Conservation (phyloP, 192 early-diverging fungal genomes). For the Podila clonocystis region DNA sequence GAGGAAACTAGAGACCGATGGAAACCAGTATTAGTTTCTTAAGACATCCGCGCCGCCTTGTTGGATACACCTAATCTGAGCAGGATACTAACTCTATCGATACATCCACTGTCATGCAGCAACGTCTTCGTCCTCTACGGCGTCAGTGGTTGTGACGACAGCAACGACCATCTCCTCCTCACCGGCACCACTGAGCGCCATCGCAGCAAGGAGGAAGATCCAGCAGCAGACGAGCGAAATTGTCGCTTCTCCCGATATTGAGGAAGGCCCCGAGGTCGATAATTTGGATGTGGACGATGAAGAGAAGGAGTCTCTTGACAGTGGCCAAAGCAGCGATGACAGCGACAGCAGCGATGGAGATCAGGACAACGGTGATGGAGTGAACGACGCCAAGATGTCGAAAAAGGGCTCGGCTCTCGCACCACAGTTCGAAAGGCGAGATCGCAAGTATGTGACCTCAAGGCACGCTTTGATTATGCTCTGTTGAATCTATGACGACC, state of each 20-base stretch:
- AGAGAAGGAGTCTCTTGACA: conserved; percentile 28
- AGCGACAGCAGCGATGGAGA: conserved; percentile 3
- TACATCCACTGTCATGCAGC: neutral
- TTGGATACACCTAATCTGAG: no score
- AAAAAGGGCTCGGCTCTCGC: neutral
- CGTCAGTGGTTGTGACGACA: neutral
- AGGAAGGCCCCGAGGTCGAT: conserved; percentile 24
- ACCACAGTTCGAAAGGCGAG: conserved; percentile 16
- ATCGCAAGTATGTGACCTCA: conserved; percentile 22
- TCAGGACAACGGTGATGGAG: conserved; percentile 1
- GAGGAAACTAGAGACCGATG: no score
- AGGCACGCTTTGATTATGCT: no score
- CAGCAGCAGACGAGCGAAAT: neutral
- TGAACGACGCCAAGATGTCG: neutral
- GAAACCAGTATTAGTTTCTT: no score
- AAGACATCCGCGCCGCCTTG: no score
- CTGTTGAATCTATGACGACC: neutral
- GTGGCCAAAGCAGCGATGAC: conserved; percentile 17
- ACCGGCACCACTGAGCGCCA: conserved; percentile 31
- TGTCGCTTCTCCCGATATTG: conserved; percentile 7
- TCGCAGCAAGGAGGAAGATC: conserved; percentile 22
- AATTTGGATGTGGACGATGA: conserved; percentile 29
- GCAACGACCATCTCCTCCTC: neutral
- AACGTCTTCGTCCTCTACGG: neutral
- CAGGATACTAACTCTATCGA: neutral